phyloP scores from a whole-genome alignment of 805 yeast genomes.

The Candida suzukii region DNA sequence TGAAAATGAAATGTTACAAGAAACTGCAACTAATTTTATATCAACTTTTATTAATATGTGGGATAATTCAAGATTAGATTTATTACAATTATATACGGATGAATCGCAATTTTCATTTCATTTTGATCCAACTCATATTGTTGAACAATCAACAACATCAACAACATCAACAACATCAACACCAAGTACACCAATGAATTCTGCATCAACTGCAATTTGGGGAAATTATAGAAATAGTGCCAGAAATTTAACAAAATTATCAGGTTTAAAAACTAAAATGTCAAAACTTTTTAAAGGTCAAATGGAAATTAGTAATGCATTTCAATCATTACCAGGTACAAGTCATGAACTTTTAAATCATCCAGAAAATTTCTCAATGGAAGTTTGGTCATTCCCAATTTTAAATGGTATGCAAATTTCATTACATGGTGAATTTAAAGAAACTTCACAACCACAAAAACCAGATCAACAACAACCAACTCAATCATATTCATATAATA shows the following conservation, averaged over 20 bases:
- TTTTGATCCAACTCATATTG: constrained; percentile 55
- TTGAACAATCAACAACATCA: constrained; percentile 9
- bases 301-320: constrained; percentile 52
- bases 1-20: constrained; percentile 66
- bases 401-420: constrained; percentile 72
- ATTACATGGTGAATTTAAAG: constrained; percentile 82
- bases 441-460: constrained; percentile 43
- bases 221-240: constrained; percentile 67
- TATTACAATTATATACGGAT: constrained; percentile 67
- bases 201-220: constrained; percentile 32
- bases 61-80: constrained; percentile 71
- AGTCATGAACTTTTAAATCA: constrained; percentile 59
- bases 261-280: constrained; percentile 46
- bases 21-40: constrained; percentile 68
- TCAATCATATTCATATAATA: constrained; percentile 4
- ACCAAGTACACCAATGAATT: constrained; percentile 5
- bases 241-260: constrained; percentile 65
- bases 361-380: constrained; percentile 69
- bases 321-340: constrained; percentile 68
- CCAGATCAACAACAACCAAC: constrained; percentile 9
- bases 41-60: constrained; percentile 70
- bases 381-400: constrained; percentile 63
- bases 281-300: constrained; percentile 62
- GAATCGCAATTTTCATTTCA: constrained; percentile 82
- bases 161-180: constrained; percentile 6